Evolutionary conservation across 306 rosid species (phyloP).

Genomic region (Castanea crenata): DNA sequence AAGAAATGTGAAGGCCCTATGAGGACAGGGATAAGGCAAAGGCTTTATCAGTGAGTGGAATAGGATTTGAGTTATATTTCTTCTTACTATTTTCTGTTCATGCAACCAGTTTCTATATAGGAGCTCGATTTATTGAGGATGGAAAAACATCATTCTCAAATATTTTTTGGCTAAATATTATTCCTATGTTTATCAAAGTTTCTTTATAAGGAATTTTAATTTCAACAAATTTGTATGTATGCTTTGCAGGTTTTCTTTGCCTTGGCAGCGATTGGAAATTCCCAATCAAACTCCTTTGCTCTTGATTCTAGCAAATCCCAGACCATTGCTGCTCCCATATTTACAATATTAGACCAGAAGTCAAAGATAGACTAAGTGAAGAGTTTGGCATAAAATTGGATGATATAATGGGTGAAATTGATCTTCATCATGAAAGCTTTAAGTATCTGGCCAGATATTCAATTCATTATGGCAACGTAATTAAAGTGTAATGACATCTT

Average conservation of each 20-base stretch:
- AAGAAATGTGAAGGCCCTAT: too few relatives aligned
- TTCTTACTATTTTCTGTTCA: too few relatives aligned
- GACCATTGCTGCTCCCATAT: slow-evolving; percentile 33
- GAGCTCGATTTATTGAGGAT: too few relatives aligned
- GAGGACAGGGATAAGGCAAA: too few relatives aligned
- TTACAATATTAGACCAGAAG: slow-evolving; percentile 30
- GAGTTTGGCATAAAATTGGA: slow-evolving; percentile 30
- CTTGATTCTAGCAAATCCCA: slow-evolving; percentile 41
- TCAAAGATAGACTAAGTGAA: slow-evolving; percentile 31
- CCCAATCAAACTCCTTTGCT: slow-evolving; percentile 33
- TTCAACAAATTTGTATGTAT: too few relatives aligned
- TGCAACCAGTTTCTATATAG: too few relatives aligned
- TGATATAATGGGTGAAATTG: slow-evolving; percentile 32
- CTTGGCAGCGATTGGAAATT: slow-evolving; percentile 29
- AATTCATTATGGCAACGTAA: slow-evolving; percentile 44
- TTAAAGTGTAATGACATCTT: slow-evolving; percentile 11
- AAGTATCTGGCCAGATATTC: slow-evolving; percentile 40
- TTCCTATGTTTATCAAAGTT: too few relatives aligned
- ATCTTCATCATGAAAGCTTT: slow-evolving; percentile 32
- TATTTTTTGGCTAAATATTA: too few relatives aligned
- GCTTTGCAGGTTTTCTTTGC: slow-evolving; percentile 45
- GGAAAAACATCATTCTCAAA: too few relatives aligned
- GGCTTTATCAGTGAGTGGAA: too few relatives aligned
- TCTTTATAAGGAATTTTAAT: too few relatives aligned
- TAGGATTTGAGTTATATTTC: too few relatives aligned